Percentiles rank a stretch among this genome's conserved stretches.
phyloP scores from a whole-genome alignment of 306 rosid genomes.

The Hippophae gyantsensis region DNA sequence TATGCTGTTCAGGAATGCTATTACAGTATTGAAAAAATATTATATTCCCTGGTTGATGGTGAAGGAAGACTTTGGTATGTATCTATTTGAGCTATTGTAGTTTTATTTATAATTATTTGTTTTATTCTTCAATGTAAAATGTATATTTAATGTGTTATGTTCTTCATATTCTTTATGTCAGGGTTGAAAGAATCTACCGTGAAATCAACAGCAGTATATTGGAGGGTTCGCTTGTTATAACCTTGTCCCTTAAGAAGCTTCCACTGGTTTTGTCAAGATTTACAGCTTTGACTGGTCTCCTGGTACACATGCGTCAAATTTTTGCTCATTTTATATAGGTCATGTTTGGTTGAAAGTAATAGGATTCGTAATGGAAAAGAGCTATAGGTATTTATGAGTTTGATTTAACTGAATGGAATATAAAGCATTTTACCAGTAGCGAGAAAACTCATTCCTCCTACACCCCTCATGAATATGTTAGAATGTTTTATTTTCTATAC shows the following conservation, averaged over 20 bases:
- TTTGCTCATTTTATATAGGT: too few relatives aligned
- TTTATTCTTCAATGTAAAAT: not conserved
- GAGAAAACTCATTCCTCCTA: too few relatives aligned
- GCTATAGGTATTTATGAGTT: too few relatives aligned
- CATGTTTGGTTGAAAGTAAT: too few relatives aligned
- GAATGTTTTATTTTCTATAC: too few relatives aligned
- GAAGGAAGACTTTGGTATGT: conserved; percentile 91
- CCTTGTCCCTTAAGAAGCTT: conserved; percentile 59
- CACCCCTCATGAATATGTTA: too few relatives aligned
- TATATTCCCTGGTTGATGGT: conserved; percentile 64
- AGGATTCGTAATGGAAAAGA: too few relatives aligned
- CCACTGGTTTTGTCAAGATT: conserved; percentile 67
- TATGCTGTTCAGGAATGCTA: conserved; percentile 92
- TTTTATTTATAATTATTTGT: not conserved
- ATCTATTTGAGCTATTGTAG: conserved; percentile 11
- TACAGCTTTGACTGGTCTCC: conserved; percentile 86
- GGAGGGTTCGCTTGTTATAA: conserved; percentile 60
- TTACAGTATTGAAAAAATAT: conserved; percentile 68
- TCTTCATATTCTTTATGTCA: conserved; percentile 24
- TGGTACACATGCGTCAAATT: conserved; percentile 34
- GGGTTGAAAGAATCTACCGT: conserved; percentile 85
- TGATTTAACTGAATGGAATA: too few relatives aligned
- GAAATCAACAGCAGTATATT: conserved; percentile 70
- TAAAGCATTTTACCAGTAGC: too few relatives aligned
- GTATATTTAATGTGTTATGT: not conserved